Base-by-base conservation (phyloP, 306 rosid genomes). In the Senna tora region DNA sequence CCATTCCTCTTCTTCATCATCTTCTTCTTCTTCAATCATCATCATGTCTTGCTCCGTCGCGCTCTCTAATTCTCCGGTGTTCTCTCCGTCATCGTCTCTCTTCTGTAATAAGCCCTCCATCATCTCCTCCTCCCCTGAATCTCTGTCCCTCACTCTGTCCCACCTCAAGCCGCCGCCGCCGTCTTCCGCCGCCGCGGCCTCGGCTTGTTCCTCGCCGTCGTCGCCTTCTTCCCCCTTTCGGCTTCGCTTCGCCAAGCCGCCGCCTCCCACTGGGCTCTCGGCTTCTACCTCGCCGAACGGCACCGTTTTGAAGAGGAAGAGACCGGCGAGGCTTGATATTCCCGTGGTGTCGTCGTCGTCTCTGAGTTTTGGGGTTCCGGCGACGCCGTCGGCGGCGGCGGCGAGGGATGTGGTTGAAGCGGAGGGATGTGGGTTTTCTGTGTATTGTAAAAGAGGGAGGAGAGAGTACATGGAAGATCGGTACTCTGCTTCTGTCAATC, bases 391-490 rank as follows among this genome's bases (percentile, higher is more conserved):
- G 0, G n/a, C 81, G 0, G 17, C 78, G 67, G 74, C 68, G 56
- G 75, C 77, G 50, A 77, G 87, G 63, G 99, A 94, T 36, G 75
- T 32, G 2, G 73, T 87, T 10, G 99, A 89, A 84, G 86, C 41
- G 0, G 91, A 82, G 6, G 88, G 80, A 0, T 84, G 82, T 42
- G 97, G 85, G 7, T 84, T 73, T 53, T 80, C 94, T 52, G 96
- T 91, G 11, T 91, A 77, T 42, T 91, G 97, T 69, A 94, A 94
- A 72, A 86, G 96, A 71, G 99, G 99, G 12, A 88, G 96, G 79
- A 86, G 99, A 78, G 91, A 87, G 55, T 75, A 89, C 63, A 82
- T 94, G 95, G 99, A 94, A 75, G 99, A 94, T 79, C 92, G 99
- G 1, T 94, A 82, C 75, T 77, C 95, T 1, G 97, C 91, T 11